Evolutionary conservation across 805 yeast species (phyloP), one percentile per base, ranked within the genome.

Genomic region (Zygosaccharomyces pseudorouxii): DNA sequence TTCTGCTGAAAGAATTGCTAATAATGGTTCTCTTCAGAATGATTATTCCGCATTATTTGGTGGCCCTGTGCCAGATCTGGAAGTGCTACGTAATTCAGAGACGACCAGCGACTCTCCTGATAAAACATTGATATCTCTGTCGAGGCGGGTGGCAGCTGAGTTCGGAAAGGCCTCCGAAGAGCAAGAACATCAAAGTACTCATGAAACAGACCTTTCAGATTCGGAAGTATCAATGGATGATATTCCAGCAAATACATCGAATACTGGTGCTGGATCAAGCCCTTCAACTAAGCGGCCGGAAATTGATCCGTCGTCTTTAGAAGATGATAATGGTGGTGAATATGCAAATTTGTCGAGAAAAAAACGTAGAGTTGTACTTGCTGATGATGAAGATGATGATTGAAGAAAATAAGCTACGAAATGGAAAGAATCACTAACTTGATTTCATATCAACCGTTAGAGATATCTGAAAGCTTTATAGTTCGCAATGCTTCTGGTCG

Each of bases 401-500:
- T 19, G 20, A 33, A 19, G 19, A 31, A 18, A 2, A 14, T 14
- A 11, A 5, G 16, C 5, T 16, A 10, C 16, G 64, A 44, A 60
- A 56, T 22, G 55, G 55, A 19, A 47, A 41, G 5, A 47, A 46
- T 18, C 12, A 22, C 19, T 14, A 52, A 30, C 6, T 22, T 16
- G 20, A 38, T 20, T 23, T 38, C 9, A 7, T 14, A 5, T 33
- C 30, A 3, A 23, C 22, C 30, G 12, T 14, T 23, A 33, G 14
- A 11, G 33, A 31, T 5, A 8, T 22, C 7, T 25, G 28, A 38
- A 22, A 25, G 25, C 18, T 28, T 46, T 63, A 43, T 46, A 53
- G 60, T 12, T 67, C 70, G 64, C 88, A 82, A 53, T 81, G 84
- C 23, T 66, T 68, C 18, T 72, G 78, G 18, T 67, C 76, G 9